Evolutionary conservation across 2,329 filamentous ascomycete species (phyloP).

Genomic region (Colletotrichum spinosum): DNA sequence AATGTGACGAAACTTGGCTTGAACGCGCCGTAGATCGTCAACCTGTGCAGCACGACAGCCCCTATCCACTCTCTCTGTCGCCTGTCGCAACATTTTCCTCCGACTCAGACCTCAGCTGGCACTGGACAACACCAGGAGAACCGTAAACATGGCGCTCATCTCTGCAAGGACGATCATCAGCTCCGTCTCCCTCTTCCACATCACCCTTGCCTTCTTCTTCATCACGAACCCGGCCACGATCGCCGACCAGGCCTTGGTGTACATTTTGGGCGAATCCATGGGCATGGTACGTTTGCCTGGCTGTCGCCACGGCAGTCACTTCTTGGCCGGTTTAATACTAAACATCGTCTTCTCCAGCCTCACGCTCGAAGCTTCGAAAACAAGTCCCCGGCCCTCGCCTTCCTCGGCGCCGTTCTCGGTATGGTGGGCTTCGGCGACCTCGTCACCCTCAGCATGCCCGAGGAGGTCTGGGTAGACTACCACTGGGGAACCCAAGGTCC

Average conservation of each 20-base stretch:
- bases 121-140: neutral
- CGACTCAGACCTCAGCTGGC: neutral
- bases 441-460: conserved; percentile 74
- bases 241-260: conserved; percentile 83
- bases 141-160: conserved; percentile 78
- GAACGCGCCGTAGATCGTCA: neutral
- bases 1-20: conserved; percentile 7
- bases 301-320: neutral
- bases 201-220: conserved; percentile 87
- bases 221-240: conserved; percentile 78
- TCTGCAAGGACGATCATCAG: conserved; percentile 85
- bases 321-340: neutral
- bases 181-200: conserved; percentile 84
- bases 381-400: conserved; percentile 76
- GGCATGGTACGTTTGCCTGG: conserved; percentile 71
- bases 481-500: conserved; percentile 76
- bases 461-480: conserved; percentile 71
- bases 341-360: conserved; percentile 59
- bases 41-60: conserved; percentile 14
- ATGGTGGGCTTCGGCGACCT: conserved; percentile 73
- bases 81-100: neutral
- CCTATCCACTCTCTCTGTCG: neutral
- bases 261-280: conserved; percentile 85
- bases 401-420: conserved; percentile 76
- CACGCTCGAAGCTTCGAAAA: conserved; percentile 74